phyloP scores from a whole-genome alignment of 2,329 filamentous ascomycete species.

The Fusarium denticulatum region DNA sequence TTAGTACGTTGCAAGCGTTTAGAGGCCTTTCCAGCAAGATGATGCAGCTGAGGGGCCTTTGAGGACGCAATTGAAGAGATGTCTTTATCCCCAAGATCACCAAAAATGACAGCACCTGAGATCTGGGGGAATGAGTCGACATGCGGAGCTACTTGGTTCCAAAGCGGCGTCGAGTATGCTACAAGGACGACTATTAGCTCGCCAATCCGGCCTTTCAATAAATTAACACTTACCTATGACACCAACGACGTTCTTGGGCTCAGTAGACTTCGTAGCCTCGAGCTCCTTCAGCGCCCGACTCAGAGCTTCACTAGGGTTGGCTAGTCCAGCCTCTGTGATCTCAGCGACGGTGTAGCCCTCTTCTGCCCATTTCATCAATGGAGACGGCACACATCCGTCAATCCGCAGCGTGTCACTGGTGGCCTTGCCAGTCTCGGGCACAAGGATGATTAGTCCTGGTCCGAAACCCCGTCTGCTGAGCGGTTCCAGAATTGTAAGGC shows the following conservation, averaged over 20 bases:
- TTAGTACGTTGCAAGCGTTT: constrained; percentile 42
- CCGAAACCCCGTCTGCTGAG: constrained; percentile 30
- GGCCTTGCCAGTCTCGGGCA: constrained; percentile 17
- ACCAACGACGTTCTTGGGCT: constrained; percentile 50
- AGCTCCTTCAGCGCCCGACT: constrained; percentile 16
- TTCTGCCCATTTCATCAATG: constrained; percentile 75
- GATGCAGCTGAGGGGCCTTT: neutral
- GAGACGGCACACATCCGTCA: constrained; percentile 57
- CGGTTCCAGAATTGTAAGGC: neutral
- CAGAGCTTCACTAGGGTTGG: neutral
- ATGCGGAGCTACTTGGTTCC: constrained; percentile 21
- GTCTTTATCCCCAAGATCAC: neutral
- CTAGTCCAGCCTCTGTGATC: constrained; percentile 6
- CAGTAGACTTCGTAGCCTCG: constrained; percentile 29
- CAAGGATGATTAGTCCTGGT: constrained; percentile 50
- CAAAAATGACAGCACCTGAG: neutral
- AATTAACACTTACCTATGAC: constrained; percentile 45
- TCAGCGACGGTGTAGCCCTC: constrained; percentile 71
- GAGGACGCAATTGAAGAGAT: neutral
- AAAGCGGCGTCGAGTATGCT: constrained; percentile 31
- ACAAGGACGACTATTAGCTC: neutral
- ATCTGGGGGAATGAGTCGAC: neutral
- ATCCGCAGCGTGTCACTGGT: constrained; percentile 33
- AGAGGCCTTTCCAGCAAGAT: neutral
- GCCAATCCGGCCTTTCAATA: rapidly evolving